Evolutionary conservation across 2,329 filamentous ascomycete genomes (phyloP).

Genomic region (Ophiostoma angusticollis): DNA sequence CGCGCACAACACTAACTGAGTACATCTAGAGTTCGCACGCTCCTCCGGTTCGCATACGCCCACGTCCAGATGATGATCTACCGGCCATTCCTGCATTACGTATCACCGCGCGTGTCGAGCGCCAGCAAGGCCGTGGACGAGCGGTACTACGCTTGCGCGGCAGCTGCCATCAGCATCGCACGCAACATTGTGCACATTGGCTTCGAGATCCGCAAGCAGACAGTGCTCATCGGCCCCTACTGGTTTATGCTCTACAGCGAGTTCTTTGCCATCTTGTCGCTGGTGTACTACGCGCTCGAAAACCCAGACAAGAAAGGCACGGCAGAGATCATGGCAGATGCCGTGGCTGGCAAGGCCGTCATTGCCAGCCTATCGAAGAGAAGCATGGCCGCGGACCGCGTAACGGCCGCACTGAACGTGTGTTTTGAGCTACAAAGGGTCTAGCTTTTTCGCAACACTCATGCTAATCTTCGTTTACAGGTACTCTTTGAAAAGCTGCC

Average conservation of each 20-base stretch:
- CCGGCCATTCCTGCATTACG: conserved; percentile 71
- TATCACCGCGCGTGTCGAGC: conserved; percentile 47
- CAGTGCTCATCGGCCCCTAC: conserved; percentile 57
- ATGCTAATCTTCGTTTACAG: conserved; percentile 27
- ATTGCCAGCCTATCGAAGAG: conserved; percentile 66
- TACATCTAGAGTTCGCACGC: conserved; percentile 47
- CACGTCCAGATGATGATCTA: conserved; percentile 77
- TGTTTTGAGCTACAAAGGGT: conserved; percentile 19
- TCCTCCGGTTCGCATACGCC: conserved; percentile 67
- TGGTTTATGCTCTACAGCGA: conserved; percentile 82
- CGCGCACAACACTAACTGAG: background rate
- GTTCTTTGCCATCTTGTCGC: conserved; percentile 67
- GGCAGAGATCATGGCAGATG: conserved; percentile 73
- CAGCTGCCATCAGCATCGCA: conserved; percentile 48
- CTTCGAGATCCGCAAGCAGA: conserved; percentile 33
- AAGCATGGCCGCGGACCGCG: conserved; percentile 80
- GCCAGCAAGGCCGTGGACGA: conserved; percentile 52
- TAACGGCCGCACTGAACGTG: conserved; percentile 66
- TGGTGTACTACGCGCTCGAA: conserved; percentile 69
- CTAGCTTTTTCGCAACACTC: background rate
- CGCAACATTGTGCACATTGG: conserved; percentile 70
- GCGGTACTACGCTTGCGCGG: conserved; percentile 61
- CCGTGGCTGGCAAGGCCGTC: conserved; percentile 70
- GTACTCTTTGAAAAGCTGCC: conserved; percentile 75
- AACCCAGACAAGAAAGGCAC: conserved; percentile 64